Percentiles rank a stretch among this genome's conserved stretches.
Evolutionary conservation across 441 rosid genomes (phyloP).

Genomic region (Eugenia klotzschiana): DNA sequence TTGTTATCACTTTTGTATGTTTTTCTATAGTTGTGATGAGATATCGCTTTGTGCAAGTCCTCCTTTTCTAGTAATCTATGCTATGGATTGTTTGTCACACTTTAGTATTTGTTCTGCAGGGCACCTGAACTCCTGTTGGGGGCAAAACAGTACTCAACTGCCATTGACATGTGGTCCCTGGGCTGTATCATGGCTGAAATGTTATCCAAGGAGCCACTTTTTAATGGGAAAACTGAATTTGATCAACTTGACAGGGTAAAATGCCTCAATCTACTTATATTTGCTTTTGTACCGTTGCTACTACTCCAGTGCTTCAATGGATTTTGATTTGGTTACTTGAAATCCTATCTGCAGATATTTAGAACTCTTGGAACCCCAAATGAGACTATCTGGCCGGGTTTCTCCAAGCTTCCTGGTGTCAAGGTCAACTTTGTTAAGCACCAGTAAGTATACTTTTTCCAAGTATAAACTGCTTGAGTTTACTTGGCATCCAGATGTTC

Average conservation of each 20-base stretch:
- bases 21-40: neutral
- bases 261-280: neutral
- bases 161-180: slow-evolving; percentile 99
- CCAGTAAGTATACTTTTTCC: slow-evolving; percentile 51
- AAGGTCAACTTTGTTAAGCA: slow-evolving; percentile 97
- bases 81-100: neutral
- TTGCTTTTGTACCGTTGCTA: neutral
- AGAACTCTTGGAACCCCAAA: slow-evolving; percentile 85
- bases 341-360: slow-evolving; percentile 42
- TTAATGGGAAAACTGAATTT: slow-evolving; percentile 89
- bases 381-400: slow-evolving; percentile 93
- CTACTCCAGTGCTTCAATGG: neutral
- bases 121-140: slow-evolving; percentile 99
- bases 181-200: slow-evolving; percentile 99
- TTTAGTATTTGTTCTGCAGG: slow-evolving; percentile 30
- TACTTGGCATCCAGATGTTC: slow-evolving; percentile 18
- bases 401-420: slow-evolving; percentile 83
- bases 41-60: neutral
- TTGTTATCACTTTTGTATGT: neutral
- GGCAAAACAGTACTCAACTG: slow-evolving; percentile 83
- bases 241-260: slow-evolving; percentile 98
- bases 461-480: slow-evolving; percentile 6
- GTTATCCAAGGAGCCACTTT: slow-evolving; percentile 71
- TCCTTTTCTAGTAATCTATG: neutral
- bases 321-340: neutral